Evolutionary conservation across 345 rosid species (phyloP), one percentile per base, ranked within the genome.

Genomic region (Kandelia obovata): DNA sequence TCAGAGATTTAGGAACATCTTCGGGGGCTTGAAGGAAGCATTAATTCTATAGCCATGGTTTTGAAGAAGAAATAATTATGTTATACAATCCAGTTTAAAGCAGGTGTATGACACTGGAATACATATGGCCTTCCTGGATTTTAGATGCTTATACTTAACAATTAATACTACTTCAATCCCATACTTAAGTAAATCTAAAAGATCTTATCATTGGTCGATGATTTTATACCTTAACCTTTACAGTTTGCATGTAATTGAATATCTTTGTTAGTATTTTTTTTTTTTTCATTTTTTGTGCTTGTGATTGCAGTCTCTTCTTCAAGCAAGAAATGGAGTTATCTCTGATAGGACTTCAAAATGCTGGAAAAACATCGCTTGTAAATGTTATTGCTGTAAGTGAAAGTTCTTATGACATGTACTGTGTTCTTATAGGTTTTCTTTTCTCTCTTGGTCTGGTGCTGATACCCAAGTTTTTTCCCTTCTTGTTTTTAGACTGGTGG

Each of bases 281-380:
- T 7, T 5, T 10, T 6, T 23, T 71, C 9, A 0, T 47, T 5
- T 21, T 20, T 51, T 7, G 52, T 1, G 51, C 35, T 21, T 13
- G 52, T 67, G 58, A 52, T 76, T 81, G 81, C 85, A 90, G 93
- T 80, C 93, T 88, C 49, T 90, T 90, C 72, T 90, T 88, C 79
- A 88, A 90, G 81, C 96, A 90, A 76, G 96, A 90, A 79, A 90
- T 90, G 92, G 96, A 88, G 79, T 81, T 90, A 64, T 88, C 96
- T n/a, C 78, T 90, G 53, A 90, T 90, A 63, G 96, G 96, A 67
- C 91, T 90, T 78, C 96, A 90, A 68, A 90, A 90, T 82, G 96
- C 91, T 46, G 96, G 96, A 62, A 90, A 90, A 76, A 90, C 96
- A 46, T 90, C 96, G 32, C 96, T 90, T 67, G 96, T 90, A 68